Conservation (phyloP, 2,329 filamentous ascomycete genomes). For the Aspergillus unguis region DNA sequence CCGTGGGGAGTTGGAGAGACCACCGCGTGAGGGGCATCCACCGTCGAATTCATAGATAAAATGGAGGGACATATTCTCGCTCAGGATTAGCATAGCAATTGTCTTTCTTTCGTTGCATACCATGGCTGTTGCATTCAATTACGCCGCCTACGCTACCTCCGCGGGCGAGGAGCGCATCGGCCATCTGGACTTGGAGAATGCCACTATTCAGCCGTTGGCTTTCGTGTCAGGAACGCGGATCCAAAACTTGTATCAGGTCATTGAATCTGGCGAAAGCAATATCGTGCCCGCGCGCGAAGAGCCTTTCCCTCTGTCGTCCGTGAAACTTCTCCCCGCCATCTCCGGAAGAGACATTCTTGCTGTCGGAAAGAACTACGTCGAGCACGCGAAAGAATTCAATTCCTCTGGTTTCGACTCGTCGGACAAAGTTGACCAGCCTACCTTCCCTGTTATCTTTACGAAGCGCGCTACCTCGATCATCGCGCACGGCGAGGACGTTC, state of each 20-base stretch:
- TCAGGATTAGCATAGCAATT: no score
- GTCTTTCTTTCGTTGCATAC: no score
- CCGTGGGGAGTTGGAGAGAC: no score
- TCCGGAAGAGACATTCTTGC: conserved; percentile 52
- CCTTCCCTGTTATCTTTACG: conserved; percentile 56
- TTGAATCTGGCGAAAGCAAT: conserved; percentile 44
- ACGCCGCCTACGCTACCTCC: conserved; percentile 5
- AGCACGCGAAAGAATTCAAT: conserved; percentile 59
- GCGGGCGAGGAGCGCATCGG: conserved; percentile 1
- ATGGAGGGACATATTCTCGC: no score
- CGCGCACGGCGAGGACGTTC: conserved; percentile 47
- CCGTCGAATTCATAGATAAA: no score
- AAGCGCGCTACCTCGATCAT: conserved; percentile 55
- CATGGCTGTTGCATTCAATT: not conserved
- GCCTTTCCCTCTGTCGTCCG: conserved; percentile 27
- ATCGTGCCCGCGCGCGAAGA: conserved; percentile 35
- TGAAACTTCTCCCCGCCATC: conserved; percentile 49
- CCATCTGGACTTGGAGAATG: conserved; percentile 1
- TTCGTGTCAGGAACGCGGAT: conserved; percentile 22
- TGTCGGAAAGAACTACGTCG: conserved; percentile 57
- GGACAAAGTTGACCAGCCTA: conserved; percentile 53
- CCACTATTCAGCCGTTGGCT: not conserved
- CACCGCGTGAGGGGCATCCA: no score
- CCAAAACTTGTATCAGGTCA: conserved; percentile 51
- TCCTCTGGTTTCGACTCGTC: conserved; percentile 53